Evolutionary conservation across 139 green algal genomes (phyloP).

Genomic region (Auxenochlorella pyrenoidosa): DNA sequence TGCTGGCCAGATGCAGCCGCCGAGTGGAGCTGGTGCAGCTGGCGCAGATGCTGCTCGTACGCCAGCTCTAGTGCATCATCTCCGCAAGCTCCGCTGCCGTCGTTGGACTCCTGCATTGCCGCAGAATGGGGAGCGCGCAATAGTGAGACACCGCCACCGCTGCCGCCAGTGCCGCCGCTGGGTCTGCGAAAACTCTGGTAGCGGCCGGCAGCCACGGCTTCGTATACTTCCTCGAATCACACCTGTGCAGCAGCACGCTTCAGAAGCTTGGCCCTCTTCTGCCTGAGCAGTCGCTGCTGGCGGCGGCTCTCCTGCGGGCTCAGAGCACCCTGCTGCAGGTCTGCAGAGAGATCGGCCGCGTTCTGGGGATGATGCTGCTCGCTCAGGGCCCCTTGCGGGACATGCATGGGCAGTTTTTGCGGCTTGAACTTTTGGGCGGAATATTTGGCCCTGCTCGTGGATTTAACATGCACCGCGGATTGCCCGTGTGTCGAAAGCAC

Average conservation of each 20-base stretch:
- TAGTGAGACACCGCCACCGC: background rate
- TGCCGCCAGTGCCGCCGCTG: background rate
- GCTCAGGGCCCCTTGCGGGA: background rate
- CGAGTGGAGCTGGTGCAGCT: conserved; percentile 11
- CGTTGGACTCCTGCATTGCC: conserved; percentile 13
- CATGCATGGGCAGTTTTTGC: background rate
- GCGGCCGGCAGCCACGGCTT: background rate
- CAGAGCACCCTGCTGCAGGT: background rate
- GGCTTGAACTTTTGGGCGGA: too few relatives aligned
- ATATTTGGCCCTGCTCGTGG: too few relatives aligned
- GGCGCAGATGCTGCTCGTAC: conserved; percentile 22
- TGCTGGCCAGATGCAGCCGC: background rate
- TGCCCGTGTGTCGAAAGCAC: too few relatives aligned
- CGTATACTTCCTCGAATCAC: background rate
- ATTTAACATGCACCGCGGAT: too few relatives aligned
- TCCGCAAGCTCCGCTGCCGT: background rate
- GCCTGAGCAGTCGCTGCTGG: conserved; percentile 10
- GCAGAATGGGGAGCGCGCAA: background rate
- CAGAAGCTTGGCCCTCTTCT: conserved; percentile 14
- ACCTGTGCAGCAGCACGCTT: conserved; percentile 5
- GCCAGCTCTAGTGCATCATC: conserved; percentile 12
- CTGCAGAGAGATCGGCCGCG: too few relatives aligned
- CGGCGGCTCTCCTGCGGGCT: background rate
- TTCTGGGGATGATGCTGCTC: background rate
- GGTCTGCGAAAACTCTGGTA: too few relatives aligned